phyloP scores from a whole-genome alignment of 306 rosid genomes.

The Styphnolobium japonicum region DNA sequence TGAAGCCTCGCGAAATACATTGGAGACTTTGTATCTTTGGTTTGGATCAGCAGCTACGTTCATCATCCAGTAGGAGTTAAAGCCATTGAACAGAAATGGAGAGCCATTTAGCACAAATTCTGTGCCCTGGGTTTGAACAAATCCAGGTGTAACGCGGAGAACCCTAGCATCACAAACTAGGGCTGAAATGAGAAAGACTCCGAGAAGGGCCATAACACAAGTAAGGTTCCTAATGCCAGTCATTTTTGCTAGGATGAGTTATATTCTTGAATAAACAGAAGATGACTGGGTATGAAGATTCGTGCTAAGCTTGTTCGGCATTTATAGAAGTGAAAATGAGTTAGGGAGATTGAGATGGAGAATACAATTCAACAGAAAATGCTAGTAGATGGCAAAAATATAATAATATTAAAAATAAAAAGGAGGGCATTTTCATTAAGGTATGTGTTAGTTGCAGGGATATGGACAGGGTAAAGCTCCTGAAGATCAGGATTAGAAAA shows the following conservation, averaged over 20 bases:
- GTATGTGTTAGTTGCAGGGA: slow-evolving; percentile 22
- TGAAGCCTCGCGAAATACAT: slow-evolving; percentile 49
- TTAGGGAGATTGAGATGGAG: not conserved
- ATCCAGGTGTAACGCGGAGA: not conserved
- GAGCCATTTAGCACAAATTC: slow-evolving; percentile 30
- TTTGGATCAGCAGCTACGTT: slow-evolving; percentile 42
- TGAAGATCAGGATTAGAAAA: not conserved
- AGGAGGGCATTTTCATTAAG: slow-evolving; percentile 2
- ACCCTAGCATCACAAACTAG: slow-evolving; percentile 25
- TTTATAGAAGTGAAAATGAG: slow-evolving; percentile 16
- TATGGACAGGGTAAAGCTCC: not conserved
- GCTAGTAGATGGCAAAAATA: slow-evolving; percentile 12
- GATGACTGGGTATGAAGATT: not conserved
- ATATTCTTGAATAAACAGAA: not conserved
- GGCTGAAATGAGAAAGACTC: not conserved
- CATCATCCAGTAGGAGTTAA: slow-evolving; percentile 68
- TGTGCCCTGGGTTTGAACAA: slow-evolving; percentile 39
- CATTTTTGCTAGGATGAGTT: not conserved
- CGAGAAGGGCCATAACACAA: not conserved
- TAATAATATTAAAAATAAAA: not conserved
- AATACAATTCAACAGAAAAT: not conserved
- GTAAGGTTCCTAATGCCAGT: not conserved
- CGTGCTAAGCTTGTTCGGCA: not conserved
- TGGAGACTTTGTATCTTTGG: slow-evolving; percentile 37
- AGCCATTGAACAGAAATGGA: slow-evolving; percentile 50